These are phyloP conservation scores for Leucocoprinus birnbaumii DNA, from an alignment of 768 basidiomycete genomes.

Conservation along the genomic window DNA sequence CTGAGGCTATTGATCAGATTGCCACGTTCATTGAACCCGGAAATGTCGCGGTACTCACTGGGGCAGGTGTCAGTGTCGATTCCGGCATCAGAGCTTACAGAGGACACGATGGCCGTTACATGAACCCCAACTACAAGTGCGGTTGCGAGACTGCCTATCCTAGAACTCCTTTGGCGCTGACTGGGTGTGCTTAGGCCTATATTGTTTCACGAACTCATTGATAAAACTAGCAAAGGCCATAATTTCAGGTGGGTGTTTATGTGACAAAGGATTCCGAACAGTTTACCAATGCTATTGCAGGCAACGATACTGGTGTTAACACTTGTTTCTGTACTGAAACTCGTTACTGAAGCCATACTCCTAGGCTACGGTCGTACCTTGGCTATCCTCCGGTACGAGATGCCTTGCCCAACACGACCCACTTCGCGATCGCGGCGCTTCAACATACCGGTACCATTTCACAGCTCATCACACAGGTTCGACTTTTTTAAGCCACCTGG, in stretches of 20 bases:
- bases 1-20: slow-evolving; percentile 59
- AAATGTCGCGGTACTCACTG: slow-evolving; percentile 76
- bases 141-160: no score
- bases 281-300: slow-evolving; percentile 36
- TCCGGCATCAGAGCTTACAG: slow-evolving; percentile 95
- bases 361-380: slow-evolving; percentile 69
- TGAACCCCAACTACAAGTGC: slow-evolving; percentile 89
- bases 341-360: no score
- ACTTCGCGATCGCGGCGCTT: slow-evolving; percentile 82
- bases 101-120: slow-evolving; percentile 80
- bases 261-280: background rate
- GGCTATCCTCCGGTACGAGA: slow-evolving; percentile 89
- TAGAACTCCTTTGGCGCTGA: no score
- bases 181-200: slow-evolving; percentile 45
- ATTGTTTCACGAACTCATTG: slow-evolving; percentile 82
- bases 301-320: slow-evolving; percentile 74
- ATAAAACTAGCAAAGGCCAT: slow-evolving; percentile 63
- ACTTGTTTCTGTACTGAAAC: background rate
- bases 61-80: slow-evolving; percentile 94
- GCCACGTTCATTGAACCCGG: slow-evolving; percentile 65
- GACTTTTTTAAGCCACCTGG: background rate
- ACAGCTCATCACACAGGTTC: slow-evolving; percentile 75
- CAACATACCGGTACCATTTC: slow-evolving; percentile 62
- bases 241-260: slow-evolving; percentile 58
- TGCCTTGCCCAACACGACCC: slow-evolving; percentile 83